Evolutionary conservation across 768 basidiomycete genomes (phyloP), one percentile per base, ranked within the genome.

Genomic region (Lactifluus pinguis): DNA sequence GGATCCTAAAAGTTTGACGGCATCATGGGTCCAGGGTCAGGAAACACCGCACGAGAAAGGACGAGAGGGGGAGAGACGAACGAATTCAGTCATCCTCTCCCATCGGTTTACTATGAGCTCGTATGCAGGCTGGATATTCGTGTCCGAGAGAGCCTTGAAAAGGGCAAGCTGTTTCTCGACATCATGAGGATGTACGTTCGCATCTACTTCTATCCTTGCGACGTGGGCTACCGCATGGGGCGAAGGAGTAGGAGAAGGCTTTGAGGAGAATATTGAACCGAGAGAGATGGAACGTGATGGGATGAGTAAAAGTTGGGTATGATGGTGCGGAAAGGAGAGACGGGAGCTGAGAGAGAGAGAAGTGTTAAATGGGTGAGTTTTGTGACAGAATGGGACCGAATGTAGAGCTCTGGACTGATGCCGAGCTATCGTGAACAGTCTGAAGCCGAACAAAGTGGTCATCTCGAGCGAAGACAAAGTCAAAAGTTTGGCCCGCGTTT

Each of bases 41-140:
- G n/a, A 29, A 53, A 49, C 19, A 52, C 32, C 3, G 34, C 38
- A 41, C 30, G 15, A 4, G 25, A 53, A 13, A 38, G 45, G 9
- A 49, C 11, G 14, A 11, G 41, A 38, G 9, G 13, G 13, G 54
- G 41, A 9, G 49, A 9, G 34, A 83, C 88, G 66, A 74, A 92
- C 91, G 69, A 86, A 90, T 79, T 92, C 87, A 67, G 81, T 82
- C 80, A 86, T 83, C 65, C 84, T 79, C 69, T 93, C 90, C 90
- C 91, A 93, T 57, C 89, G 82, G 68, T 76, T 83, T 59, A 90
- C 82, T 58, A 92, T 74, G 25, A 87, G 74, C 60, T 90, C 85
- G 70, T 85, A 85, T 0, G 83, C 89, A 13, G 84, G 78, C 58
- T 80, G 83, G 38, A 86, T 75, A 53, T 83, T 81, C 0, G 86